phyloP scores from a whole-genome alignment of 139 green algal species.

The Asterochloris erici region DNA sequence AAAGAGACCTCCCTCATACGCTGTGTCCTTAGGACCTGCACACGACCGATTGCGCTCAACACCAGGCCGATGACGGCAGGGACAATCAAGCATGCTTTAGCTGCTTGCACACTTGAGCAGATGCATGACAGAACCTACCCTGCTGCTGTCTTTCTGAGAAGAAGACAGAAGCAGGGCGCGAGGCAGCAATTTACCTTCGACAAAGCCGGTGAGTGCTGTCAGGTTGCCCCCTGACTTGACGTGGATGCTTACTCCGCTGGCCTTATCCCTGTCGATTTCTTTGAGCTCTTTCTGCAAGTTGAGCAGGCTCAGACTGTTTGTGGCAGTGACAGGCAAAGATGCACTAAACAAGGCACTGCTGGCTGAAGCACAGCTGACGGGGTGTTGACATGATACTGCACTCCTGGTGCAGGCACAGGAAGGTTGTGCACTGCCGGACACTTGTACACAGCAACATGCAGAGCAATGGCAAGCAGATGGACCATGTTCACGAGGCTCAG shows the following conservation, averaged over 20 bases:
- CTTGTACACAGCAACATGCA: no score
- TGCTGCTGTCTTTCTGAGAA: not conserved
- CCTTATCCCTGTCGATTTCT: constrained; percentile 81
- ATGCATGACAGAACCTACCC: not conserved
- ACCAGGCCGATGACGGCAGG: not conserved
- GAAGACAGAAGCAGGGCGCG: not conserved
- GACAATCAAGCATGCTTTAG: not conserved
- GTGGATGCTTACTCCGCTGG: constrained; percentile 76
- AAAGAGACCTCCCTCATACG: constrained; percentile 79
- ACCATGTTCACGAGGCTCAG: no score
- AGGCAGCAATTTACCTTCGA: constrained; percentile 44
- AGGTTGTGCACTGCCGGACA: no score
- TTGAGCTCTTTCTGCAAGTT: constrained; percentile 80
- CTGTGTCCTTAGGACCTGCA: constrained; percentile 82
- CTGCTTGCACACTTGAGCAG: not conserved
- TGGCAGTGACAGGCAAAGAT: no score
- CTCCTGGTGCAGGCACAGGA: no score
- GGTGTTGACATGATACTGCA: no score
- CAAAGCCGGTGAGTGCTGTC: constrained; percentile 61
- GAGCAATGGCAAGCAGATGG: no score
- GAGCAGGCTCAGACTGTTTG: not conserved
- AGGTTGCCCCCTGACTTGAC: constrained; percentile 59
- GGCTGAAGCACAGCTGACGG: no score
- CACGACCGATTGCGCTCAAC: not conserved
- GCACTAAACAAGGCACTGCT: no score